Conservation (phyloP, 352 stramenopile genomes). For the Globisporangium sylvaticum region DNA sequence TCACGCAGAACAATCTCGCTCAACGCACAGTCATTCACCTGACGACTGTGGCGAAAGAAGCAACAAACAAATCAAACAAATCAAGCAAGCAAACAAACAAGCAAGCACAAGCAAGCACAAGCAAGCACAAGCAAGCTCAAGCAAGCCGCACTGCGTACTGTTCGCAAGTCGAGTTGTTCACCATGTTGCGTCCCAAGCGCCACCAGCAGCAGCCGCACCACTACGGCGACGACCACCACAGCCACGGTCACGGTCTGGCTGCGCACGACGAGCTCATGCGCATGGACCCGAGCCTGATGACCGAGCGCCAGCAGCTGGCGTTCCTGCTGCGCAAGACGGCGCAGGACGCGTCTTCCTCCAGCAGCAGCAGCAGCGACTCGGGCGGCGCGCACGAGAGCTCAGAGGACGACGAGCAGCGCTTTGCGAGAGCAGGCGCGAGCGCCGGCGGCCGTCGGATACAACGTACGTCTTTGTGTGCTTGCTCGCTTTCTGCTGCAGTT, state of each 20-base stretch:
- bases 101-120: not conserved
- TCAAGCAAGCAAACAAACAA: not conserved
- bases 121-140: not conserved
- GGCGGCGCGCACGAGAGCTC: constrained; percentile 20
- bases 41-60: not conserved
- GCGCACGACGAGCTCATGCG: constrained; percentile 14
- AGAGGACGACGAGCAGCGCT: not conserved
- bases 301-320: constrained; percentile 77
- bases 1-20: not conserved
- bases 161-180: not conserved
- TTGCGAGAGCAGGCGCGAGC: not conserved
- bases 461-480: constrained; percentile 3
- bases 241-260: not conserved
- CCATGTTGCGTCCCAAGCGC: constrained; percentile 7
- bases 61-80: not conserved
- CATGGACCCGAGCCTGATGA: constrained; percentile 70
- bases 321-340: constrained; percentile 78
- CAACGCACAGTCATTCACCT: not conserved
- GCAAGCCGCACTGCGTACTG: not conserved
- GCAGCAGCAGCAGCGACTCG: constrained; percentile 24
- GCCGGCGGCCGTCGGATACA: constrained; percentile 4
- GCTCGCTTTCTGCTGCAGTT: not conserved
- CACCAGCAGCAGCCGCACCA: not conserved
- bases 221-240: constrained; percentile 1
- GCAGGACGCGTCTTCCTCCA: constrained; percentile 31